Percentiles rank a stretch among this genome's conserved stretches.
phyloP scores from a whole-genome alignment of 441 rosid genomes.

The Aquilaria agallochum region DNA sequence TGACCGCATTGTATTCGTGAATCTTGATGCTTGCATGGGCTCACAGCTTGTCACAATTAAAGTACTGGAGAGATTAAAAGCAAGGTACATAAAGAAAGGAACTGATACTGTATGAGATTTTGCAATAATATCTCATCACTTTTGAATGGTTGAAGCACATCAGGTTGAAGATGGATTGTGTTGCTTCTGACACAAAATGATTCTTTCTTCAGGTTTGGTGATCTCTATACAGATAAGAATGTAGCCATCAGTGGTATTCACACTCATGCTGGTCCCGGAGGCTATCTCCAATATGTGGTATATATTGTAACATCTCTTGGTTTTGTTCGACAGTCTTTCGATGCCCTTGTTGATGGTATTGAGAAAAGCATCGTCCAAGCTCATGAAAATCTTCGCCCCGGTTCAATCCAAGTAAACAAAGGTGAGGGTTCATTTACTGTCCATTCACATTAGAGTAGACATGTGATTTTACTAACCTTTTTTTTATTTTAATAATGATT shows the following conservation, averaged over 20 bases:
- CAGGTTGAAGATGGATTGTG: background rate
- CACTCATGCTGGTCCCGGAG: constrained; percentile 78
- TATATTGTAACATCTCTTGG: constrained; percentile 73
- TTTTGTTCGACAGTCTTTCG: constrained; percentile 67
- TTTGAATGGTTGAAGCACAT: background rate
- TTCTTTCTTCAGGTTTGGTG: constrained; percentile 40
- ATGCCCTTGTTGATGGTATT: constrained; percentile 60
- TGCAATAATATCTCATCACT: background rate
- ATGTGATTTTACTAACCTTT: no score
- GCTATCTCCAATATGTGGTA: constrained; percentile 66
- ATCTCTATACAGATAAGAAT: constrained; percentile 60
- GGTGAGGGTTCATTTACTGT: constrained; percentile 23
- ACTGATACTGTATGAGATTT: no score
- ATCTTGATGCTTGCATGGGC: constrained; percentile 81
- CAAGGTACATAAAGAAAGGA: constrained; percentile 32
- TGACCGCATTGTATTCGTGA: constrained; percentile 55
- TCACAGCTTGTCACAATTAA: constrained; percentile 66
- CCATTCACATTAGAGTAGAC: no score
- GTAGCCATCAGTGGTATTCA: constrained; percentile 72
- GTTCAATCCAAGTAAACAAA: constrained; percentile 43
- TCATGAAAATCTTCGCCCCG: constrained; percentile 60
- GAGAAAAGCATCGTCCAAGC: constrained; percentile 60
- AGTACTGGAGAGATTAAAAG: constrained; percentile 58
- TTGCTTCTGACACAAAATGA: constrained; percentile 5
- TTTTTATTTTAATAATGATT: no score